Evolutionary conservation across 2,329 filamentous ascomycete species (phyloP), one percentile per base, ranked within the genome.

Genomic region (Cladosporium cucumerinum): DNA sequence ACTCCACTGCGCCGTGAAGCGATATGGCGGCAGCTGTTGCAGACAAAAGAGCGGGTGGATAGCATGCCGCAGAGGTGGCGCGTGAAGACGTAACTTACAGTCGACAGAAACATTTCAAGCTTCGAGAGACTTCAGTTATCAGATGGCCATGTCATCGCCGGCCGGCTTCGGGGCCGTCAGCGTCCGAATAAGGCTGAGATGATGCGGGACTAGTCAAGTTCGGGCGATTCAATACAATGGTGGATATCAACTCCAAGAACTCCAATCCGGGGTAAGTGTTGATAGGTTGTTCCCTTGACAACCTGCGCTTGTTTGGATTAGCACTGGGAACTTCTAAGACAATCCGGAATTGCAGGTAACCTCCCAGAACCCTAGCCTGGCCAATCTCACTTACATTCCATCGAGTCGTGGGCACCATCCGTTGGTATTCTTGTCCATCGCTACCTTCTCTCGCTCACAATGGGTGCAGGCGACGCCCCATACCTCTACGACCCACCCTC

Each of bases 401-500:
- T 21, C 32, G 30, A 39, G n/a, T 21, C 32, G 30, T 57, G 36
- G 32, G 32, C 54, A 57, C 25, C 25, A 5, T 39, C 4, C 8
- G 39, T 51, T n/a, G 57, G 23, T 57, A 34, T 49, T n/a, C 55
- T 39, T 52, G 43, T 54, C 43, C 43, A 52, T 64, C 62, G 54
- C 55, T 59, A 18, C 46, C 21, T 58, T 18, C 54, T 26, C 26
- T 64, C 61, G 30, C 64, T 67, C 57, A 65, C 59, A 57, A 70
- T 70, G 67, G 69, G 69, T 54, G 68, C 46, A 63, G 66, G 66
- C 51, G 67, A 69, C 55, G 85, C 85, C 77, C 91, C 91, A 63
- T 95, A 89, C 80, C 84, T 94, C 77, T 95, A 95, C 79, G 85
- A 87, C 78, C 72, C 81, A 75, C 77, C 84, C 68, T 66, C 73